Conservation (phyloP, 306 rosid species). For the Sesbania bispinosa region DNA sequence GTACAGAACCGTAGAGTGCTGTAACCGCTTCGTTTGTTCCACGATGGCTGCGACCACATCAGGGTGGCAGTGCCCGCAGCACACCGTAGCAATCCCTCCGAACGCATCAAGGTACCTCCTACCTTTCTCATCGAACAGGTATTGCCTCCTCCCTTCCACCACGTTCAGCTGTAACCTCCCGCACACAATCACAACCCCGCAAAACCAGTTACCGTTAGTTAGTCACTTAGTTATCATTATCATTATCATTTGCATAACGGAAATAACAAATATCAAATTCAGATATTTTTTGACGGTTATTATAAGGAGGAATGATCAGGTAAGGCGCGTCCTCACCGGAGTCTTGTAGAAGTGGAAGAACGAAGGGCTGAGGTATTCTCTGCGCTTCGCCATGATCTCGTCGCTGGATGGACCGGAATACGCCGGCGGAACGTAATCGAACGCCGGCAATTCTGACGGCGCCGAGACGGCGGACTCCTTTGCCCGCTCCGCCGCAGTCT, state of each 20-base stretch:
- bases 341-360: conserved; percentile 52
- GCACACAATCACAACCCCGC: not conserved
- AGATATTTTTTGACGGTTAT: not conserved
- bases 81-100: conserved; percentile 95
- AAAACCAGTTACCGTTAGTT: not conserved
- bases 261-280: not conserved
- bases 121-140: conserved; percentile 82
- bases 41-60: conserved; percentile 83
- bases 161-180: conserved; percentile 55
- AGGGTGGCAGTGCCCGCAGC: conserved; percentile 97
- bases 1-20: conserved; percentile 85
- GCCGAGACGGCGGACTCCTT: not conserved
- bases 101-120: conserved; percentile 82
- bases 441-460: conserved; percentile 52
- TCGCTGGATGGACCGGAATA: conserved; percentile 66
- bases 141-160: conserved; percentile 85
- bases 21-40: conserved; percentile 62
- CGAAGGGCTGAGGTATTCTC: conserved; percentile 79
- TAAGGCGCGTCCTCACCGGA: conserved; percentile 52
- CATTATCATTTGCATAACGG: not conserved
- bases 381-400: conserved; percentile 75
- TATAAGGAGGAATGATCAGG: not conserved
- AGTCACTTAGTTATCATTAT: not conserved
- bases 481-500: conserved; percentile 28
- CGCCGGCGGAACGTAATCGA: conserved; percentile 65